Evolutionary conservation across 2,329 filamentous ascomycete species (phyloP).

Genomic region (Fusarium clavum): DNA sequence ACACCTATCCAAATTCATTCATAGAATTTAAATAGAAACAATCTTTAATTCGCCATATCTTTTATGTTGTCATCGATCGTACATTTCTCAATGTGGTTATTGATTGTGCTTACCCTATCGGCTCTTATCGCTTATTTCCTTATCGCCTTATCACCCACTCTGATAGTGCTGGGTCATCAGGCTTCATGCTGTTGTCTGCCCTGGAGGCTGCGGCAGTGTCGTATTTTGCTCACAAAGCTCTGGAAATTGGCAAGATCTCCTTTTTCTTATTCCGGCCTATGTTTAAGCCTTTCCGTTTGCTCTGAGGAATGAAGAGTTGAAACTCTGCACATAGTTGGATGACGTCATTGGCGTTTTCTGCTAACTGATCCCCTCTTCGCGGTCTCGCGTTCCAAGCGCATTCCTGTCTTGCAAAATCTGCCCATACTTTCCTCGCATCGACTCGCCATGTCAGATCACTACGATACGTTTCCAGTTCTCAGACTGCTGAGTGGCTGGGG

Average conservation of each 20-base stretch:
- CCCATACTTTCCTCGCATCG: accelerated
- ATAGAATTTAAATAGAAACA: no score
- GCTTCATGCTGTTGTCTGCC: not conserved
- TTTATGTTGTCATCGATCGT: not conserved
- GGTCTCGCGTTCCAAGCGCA: not conserved
- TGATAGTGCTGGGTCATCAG: not conserved
- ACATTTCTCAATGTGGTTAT: not conserved
- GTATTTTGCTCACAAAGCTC: not conserved
- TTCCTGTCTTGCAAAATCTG: not conserved
- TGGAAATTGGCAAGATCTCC: not conserved
- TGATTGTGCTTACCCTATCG: not conserved
- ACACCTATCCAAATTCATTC: no score
- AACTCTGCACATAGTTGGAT: not conserved
- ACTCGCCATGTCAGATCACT: not conserved
- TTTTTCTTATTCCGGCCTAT: accelerated
- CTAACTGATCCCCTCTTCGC: not conserved
- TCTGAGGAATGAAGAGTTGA: not conserved
- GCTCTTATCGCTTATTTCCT: not conserved
- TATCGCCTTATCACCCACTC: not conserved
- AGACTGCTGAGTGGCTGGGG: constrained; percentile 11
- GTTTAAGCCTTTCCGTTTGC: not conserved
- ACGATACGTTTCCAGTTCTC: not conserved
- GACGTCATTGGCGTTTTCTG: not conserved
- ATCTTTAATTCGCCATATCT: no score
- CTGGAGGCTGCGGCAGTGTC: not conserved